Evolutionary conservation across 2,329 filamentous ascomycete genomes (phyloP), one percentile per base, ranked within the genome.

Genomic region (Arthroderma sp.): DNA sequence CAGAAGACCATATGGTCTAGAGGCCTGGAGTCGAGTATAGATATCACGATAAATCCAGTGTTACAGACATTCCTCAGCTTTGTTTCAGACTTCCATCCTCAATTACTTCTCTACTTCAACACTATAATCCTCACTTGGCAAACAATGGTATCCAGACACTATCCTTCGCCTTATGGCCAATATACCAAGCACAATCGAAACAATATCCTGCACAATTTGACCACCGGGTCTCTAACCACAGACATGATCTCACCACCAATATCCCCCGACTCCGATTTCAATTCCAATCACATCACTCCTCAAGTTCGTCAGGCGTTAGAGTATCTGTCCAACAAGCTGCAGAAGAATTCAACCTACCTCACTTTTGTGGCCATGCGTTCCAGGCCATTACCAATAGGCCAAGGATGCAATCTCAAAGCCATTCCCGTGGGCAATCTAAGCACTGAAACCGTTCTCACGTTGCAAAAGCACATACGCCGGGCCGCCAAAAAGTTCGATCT

Each of bases 221-320:
- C 15, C 10, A 11, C 45, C 6, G 36, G 8, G 8, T 22, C 8
- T 22, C 44, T 66, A 46, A 65, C 62, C 11, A 54, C 53, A 41
- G 58, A 64, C 22, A 66, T 66, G 61, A 66, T 67, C 46, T 66
- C 64, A 3, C 57, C 60, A 7, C 64, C 64, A 4, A 55, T 67
- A 3, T 62, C 62, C 22, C 61, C 64, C 47, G 58, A 55, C 42
- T 62, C 62, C 36, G 61, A 63, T 44, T 57, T 62, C 4, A 61
- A 65, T 32, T 59, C 57, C 2, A 51, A 65, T n/a, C 34, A 45
- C 6, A 46, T 50, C 3, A 56, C 58, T 4, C 56, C 60, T 0
- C 61, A 60, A 4, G 55, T 63, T 29, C 47, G 64, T n/a, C 61
- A 63, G 1, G 63, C 63, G 6, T 51, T 67, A 6, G 63, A 65